Evolutionary conservation across 2,329 filamentous ascomycete genomes (phyloP), one percentile per base, ranked within the genome.

Genomic region (Clonostachys rosea): DNA sequence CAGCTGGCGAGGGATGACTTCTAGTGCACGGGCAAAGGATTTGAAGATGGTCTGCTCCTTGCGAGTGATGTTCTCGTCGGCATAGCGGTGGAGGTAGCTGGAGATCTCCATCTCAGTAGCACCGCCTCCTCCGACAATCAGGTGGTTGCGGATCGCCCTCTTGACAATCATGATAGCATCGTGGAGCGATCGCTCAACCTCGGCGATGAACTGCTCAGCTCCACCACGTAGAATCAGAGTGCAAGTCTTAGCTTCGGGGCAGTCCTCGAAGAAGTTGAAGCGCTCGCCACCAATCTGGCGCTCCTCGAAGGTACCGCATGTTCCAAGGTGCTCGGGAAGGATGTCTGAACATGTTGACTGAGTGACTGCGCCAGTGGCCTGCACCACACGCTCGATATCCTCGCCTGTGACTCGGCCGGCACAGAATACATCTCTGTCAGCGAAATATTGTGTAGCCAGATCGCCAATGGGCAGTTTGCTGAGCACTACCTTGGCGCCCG

Each of bases 101-200:
- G 91, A 96, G 45, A 97, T 70, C 68, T 97, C 94, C 92, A 99
- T 97, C 77, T 99, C 94, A 59, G 79, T 84, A 16, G 94, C 92
- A 65, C 94, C 94, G 59, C 94, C 94, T 59, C 94, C 94, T 42
- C 91, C 94, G 24, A 99, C 94, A 55, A 99, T 96, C 64, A 83
- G 88, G 63, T 86, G 86, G 77, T 97, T 95, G 75, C 89, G 90
- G 69, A 97, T 90, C 30, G 94, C 90, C 52, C 95, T 91, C 83
- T 97, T 97, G 64, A 99, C 94, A 61, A 99, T 96, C 94, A 99
- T 99, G 71, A 99, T 97, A 58, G 94, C 94, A 62, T 99, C 94
- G 76, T 99, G 94, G 56, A 99, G 81, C 64, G 90, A 96, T 54
- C 94, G 89, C 76, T 99, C 94, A 2, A 96, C 94, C 69, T 99